Conservation (phyloP, 192 early-diverging fungal genomes). For the Podila epigama region DNA sequence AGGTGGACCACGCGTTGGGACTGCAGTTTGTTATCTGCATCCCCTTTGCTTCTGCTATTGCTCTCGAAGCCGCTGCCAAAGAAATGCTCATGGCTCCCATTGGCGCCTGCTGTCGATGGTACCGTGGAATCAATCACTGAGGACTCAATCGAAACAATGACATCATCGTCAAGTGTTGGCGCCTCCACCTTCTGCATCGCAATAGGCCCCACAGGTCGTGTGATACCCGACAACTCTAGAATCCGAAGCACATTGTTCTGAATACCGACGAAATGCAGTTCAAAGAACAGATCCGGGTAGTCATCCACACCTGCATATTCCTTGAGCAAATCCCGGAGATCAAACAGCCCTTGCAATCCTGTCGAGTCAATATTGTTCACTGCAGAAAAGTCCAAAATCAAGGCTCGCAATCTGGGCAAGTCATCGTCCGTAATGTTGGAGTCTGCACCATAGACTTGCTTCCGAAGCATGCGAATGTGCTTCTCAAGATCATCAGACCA, state of each 20-base stretch:
- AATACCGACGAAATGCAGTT: constrained; percentile 51
- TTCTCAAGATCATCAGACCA: constrained; percentile 59
- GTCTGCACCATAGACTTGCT: constrained; percentile 6
- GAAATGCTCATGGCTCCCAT: not conserved
- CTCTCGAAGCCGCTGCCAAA: not conserved
- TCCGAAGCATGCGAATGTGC: constrained; percentile 23
- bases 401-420: constrained; percentile 63
- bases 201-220: constrained; percentile 18
- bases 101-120: not conserved
- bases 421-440: constrained; percentile 48
- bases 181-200: constrained; percentile 23
- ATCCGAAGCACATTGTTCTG: constrained; percentile 30
- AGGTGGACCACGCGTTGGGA: not conserved
- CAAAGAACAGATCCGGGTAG: constrained; percentile 35
- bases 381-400: constrained; percentile 84
- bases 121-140: no score
- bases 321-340: constrained; percentile 47
- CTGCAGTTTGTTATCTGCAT: no score
- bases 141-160: not conserved
- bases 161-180: not conserved
- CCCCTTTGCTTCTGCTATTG: not conserved
- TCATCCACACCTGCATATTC: constrained; percentile 43
- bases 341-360: constrained; percentile 77
- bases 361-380: constrained; percentile 84
- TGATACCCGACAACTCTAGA: constrained; percentile 35